Conservation (phyloP, 2,329 filamentous ascomycete genomes). For the Didymosphaeria variabile region DNA sequence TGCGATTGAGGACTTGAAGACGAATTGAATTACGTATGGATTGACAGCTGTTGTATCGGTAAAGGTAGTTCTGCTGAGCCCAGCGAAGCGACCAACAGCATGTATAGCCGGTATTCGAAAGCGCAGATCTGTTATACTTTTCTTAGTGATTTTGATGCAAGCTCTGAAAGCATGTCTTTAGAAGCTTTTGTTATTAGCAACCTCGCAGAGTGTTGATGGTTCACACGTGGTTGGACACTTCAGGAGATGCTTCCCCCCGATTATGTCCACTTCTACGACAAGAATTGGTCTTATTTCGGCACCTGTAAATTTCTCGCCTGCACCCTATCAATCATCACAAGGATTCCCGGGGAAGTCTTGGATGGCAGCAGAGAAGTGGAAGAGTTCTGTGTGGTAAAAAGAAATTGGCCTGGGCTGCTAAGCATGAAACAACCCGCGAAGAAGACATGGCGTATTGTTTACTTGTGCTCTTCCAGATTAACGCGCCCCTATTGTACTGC, state of each 20-base stretch:
- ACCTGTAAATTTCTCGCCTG: conserved; percentile 3
- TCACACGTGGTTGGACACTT: conserved; percentile 21
- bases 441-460: conserved; percentile 44
- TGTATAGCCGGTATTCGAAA: conserved; percentile 23
- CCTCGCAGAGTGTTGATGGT: conserved; percentile 14
- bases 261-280: conserved; percentile 17
- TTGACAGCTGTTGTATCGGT: conserved; percentile 26
- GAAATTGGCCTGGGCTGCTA: conserved; percentile 22
- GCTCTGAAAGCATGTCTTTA: not conserved
- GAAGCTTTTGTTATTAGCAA: not conserved
- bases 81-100: conserved; percentile 5
- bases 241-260: conserved; percentile 21
- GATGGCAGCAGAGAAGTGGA: not conserved
- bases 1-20: conserved; percentile 1
- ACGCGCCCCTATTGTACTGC: conserved; percentile 37
- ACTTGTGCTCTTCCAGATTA: conserved; percentile 35
- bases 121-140: conserved; percentile 20
- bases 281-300: conserved; percentile 11
- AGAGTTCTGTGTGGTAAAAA: conserved; percentile 6
- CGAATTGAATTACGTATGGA: conserved; percentile 11
- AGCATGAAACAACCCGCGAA: conserved; percentile 16
- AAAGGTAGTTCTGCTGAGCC: conserved; percentile 16
- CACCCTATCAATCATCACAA: not conserved
- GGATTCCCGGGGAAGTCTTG: not conserved
- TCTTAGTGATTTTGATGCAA: conserved; percentile 14